A percentile compares a stretch with the other conserved stretches of the same genome.
Conservation (phyloP, 2,329 filamentous ascomycete species). For the Arthrobotrys conoides region DNA sequence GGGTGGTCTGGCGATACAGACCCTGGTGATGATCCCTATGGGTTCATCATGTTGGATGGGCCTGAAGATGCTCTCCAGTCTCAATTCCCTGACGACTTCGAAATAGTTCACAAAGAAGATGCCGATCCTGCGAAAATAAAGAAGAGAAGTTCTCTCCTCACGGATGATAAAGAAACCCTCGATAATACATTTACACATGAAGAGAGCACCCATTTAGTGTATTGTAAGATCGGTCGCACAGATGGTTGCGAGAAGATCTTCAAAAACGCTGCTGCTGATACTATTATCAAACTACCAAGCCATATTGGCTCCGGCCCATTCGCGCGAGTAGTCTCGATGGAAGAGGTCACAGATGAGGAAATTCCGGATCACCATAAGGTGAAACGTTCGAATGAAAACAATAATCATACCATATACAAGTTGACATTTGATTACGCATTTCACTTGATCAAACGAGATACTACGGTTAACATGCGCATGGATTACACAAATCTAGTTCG, state of each 20-base stretch:
- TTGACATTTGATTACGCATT: conserved; percentile 69
- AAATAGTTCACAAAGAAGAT: conserved; percentile 59
- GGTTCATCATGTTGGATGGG: conserved; percentile 66
- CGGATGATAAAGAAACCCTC: conserved; percentile 63
- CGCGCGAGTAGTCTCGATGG: conserved; percentile 62
- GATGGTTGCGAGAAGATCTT: conserved; percentile 62
- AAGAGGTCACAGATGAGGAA: conserved; percentile 40
- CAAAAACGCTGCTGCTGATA: conserved; percentile 46
- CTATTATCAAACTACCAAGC: conserved; percentile 61
- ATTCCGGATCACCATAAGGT: conserved; percentile 46
- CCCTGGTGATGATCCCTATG: conserved; percentile 64
- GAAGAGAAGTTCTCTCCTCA: conserved; percentile 63
- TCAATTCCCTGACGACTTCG: conserved; percentile 62
- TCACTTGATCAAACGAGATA: conserved; percentile 65
- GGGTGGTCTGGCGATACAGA: conserved; percentile 51
- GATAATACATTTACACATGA: conserved; percentile 64
- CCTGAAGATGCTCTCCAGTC: conserved; percentile 64
- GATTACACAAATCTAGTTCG: conserved; percentile 67
- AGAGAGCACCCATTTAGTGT: conserved; percentile 64
- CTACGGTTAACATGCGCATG: conserved; percentile 66
- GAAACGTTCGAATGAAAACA: conserved; percentile 30
- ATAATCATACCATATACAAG: conserved; percentile 61
- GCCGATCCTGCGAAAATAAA: conserved; percentile 37
- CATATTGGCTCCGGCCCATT: conserved; percentile 62
- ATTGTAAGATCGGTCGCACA: conserved; percentile 64